Evolutionary conservation across 2,329 filamentous ascomycete genomes (phyloP).

Genomic region (Pseudophaeomoniella oleicola): DNA sequence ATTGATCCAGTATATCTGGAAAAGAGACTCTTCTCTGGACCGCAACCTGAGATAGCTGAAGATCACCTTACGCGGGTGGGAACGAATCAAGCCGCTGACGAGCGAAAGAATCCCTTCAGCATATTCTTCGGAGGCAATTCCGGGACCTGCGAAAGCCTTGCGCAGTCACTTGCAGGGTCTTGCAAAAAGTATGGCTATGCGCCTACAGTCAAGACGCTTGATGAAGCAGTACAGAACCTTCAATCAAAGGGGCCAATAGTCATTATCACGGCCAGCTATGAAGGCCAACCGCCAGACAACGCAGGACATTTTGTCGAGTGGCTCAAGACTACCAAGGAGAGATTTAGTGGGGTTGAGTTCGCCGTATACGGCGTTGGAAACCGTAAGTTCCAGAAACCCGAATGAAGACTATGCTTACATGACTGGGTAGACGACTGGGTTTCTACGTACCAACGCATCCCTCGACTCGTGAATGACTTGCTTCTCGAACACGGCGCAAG

Average conservation of each 20-base stretch:
- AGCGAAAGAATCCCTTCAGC: slow-evolving; percentile 35
- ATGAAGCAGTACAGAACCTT: slow-evolving; percentile 46
- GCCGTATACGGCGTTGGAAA: slow-evolving; percentile 58
- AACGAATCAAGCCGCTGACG: slow-evolving; percentile 4
- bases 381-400: slow-evolving; percentile 34
- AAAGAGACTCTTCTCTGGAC: slow-evolving; percentile 15
- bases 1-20: slow-evolving; percentile 30
- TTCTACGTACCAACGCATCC: slow-evolving; percentile 51
- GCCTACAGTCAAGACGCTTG: slow-evolving; percentile 41
- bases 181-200: slow-evolving; percentile 45
- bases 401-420: slow-evolving; percentile 38
- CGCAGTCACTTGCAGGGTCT: slow-evolving; percentile 46
- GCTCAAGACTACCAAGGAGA: slow-evolving; percentile 40
- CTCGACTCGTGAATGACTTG: slow-evolving; percentile 44
- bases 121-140: slow-evolving; percentile 62
- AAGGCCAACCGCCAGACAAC: slow-evolving; percentile 61
- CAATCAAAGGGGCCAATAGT: slow-evolving; percentile 47
- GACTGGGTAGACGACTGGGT: slow-evolving; percentile 32
- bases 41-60: slow-evolving; percentile 1
- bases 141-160: slow-evolving; percentile 59
- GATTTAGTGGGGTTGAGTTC: slow-evolving; percentile 44
- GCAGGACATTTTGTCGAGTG: slow-evolving; percentile 54
- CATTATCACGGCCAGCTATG: slow-evolving; percentile 57
- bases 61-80: background rate
- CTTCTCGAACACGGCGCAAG: slow-evolving; percentile 37